These are phyloP conservation scores for Naegleria lovaniensis DNA, from an alignment of 208 protist genomes.

Conservation along the genomic window DNA sequence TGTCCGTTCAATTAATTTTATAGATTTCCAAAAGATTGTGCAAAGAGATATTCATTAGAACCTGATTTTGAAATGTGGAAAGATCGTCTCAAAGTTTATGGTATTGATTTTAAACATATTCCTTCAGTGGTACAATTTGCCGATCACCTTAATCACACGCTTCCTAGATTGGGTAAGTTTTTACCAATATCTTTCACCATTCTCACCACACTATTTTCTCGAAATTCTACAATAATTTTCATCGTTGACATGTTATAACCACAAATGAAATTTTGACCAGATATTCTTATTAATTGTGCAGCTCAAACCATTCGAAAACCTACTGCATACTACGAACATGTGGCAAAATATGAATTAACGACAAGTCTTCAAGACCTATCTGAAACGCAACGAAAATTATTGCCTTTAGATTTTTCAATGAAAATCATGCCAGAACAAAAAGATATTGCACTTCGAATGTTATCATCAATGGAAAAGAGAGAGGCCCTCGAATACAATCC, in stretches of 20 bases:
- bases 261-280: too few species aligned
- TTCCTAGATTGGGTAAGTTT: not conserved
- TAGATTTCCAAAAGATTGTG: constrained; percentile 28
- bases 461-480: not conserved
- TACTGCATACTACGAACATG: constrained; percentile 74
- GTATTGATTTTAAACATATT: constrained; percentile 59
- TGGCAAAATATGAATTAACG: constrained; percentile 61
- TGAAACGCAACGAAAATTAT: not conserved
- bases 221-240: too few species aligned
- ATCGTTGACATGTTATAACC: too few species aligned
- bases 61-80: constrained; percentile 49
- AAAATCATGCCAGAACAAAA: too few species aligned
- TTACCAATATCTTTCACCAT: too few species aligned
- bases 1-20: not conserved
- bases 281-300: constrained; percentile 91
- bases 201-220: too few species aligned
- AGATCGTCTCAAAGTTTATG: constrained; percentile 51
- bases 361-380: constrained; percentile 31
- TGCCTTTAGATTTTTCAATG: not conserved
- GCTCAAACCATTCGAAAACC: constrained; percentile 89
- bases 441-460: not conserved
- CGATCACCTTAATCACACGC: not conserved
- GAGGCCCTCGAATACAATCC: not conserved
- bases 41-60: constrained; percentile 14
- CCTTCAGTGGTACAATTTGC: constrained; percentile 45